Conservation (phyloP, 2,329 filamentous ascomycete species). For the Helminthosporium solani region DNA sequence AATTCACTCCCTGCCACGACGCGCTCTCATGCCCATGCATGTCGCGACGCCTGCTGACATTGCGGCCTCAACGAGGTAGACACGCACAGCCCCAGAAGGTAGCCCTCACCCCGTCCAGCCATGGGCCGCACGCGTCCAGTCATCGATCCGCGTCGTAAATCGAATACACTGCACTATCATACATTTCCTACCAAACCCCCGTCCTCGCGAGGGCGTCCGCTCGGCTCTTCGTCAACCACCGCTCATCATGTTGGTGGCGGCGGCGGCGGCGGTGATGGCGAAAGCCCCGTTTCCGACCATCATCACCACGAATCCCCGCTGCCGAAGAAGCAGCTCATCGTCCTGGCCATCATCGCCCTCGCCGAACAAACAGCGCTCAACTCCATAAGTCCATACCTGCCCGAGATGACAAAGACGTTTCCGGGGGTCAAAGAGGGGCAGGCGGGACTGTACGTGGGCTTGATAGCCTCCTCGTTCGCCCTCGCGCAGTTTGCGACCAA, state of each 20-base stretch:
- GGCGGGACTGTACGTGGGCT: slow-evolving; percentile 83
- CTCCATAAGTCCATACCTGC: slow-evolving; percentile 92
- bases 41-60: not conserved
- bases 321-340: slow-evolving; percentile 76
- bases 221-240: slow-evolving; percentile 33
- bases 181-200: slow-evolving; percentile 78
- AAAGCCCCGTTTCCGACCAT: slow-evolving; percentile 38
- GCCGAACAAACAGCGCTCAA: slow-evolving; percentile 96
- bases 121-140: slow-evolving; percentile 38
- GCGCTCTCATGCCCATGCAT: not conserved
- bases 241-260: no score
- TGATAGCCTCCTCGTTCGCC: slow-evolving; percentile 88
- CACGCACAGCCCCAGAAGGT: slow-evolving; percentile 9
- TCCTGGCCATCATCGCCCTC: slow-evolving; percentile 84
- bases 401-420: slow-evolving; percentile 85
- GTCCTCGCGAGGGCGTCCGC: slow-evolving; percentile 60
- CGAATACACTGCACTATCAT: slow-evolving; percentile 69
- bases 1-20: not conserved
- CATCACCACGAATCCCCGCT: slow-evolving; percentile 66
- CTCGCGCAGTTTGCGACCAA: slow-evolving; percentile 90
- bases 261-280: no score
- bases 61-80: slow-evolving; percentile 24
- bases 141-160: slow-evolving; percentile 46
- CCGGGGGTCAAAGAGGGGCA: slow-evolving; percentile 71
- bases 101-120: slow-evolving; percentile 15